phyloP scores from a whole-genome alignment of 2,329 filamentous ascomycete genomes.

The Colletotrichum godetiae region DNA sequence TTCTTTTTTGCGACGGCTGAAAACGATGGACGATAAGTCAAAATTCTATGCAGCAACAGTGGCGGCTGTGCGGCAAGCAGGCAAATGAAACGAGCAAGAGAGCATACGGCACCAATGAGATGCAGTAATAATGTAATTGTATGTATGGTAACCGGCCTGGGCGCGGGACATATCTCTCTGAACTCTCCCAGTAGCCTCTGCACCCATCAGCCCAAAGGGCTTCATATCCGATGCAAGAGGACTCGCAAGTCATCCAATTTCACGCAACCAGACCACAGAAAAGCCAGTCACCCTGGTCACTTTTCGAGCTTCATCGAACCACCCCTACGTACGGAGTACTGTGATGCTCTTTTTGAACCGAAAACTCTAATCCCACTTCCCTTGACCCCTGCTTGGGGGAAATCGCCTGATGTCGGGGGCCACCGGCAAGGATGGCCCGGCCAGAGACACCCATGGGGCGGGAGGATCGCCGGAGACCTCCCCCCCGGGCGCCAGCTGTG shows the following conservation, averaged over 20 bases:
- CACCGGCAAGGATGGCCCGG: neutral
- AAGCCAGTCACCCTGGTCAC: neutral
- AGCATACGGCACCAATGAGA: constrained; percentile 14
- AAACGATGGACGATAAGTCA: neutral
- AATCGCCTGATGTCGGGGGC: constrained; percentile 18
- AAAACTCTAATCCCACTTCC: constrained; percentile 32
- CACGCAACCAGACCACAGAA: neutral
- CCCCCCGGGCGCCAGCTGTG: neutral
- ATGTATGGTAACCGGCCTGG: neutral
- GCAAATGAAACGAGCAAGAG: neutral
- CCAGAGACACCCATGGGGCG: neutral
- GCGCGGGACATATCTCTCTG: neutral
- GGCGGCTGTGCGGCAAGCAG: neutral
- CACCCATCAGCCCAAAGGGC: neutral
- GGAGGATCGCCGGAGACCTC: constrained; percentile 26
- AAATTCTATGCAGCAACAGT: neutral
- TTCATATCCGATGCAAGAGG: neutral
- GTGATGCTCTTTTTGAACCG: neutral
- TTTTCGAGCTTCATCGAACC: neutral
- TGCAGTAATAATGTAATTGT: neutral
- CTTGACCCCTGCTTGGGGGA: neutral
- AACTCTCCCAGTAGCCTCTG: neutral
- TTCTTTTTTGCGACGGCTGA: neutral
- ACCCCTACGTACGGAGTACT: too few relatives aligned
- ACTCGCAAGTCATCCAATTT: constrained; percentile 14